phyloP scores from a whole-genome alignment of 495 filamentous ascomycete species.

The Pseudevernia furfuracea region DNA sequence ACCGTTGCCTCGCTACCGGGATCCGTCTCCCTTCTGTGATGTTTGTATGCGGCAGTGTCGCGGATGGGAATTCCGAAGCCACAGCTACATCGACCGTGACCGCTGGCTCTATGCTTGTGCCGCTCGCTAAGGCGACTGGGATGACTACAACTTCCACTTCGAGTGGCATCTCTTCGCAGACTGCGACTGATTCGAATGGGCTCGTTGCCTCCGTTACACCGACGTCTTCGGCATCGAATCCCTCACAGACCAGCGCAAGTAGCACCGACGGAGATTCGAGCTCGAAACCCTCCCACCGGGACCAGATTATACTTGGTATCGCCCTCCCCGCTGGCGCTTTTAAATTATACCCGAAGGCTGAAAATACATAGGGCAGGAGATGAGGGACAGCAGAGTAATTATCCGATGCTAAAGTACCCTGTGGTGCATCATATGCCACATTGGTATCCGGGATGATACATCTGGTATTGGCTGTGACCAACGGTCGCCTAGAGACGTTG shows the following conservation, averaged over 20 bases:
- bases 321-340: slow-evolving; percentile 8
- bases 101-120: slow-evolving; percentile 8
- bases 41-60: slow-evolving; percentile 8
- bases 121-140: slow-evolving; percentile 5
- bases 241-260: background rate
- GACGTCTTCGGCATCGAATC: background rate
- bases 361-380: background rate
- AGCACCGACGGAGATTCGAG: background rate
- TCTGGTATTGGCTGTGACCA: background rate
- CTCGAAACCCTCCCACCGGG: background rate
- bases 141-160: background rate
- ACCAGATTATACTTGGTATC: slow-evolving; percentile 11
- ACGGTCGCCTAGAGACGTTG: background rate
- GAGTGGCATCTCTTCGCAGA: background rate
- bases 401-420: background rate
- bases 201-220: background rate
- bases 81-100: slow-evolving; percentile 15
- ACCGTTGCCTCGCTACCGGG: background rate
- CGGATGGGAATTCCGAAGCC: slow-evolving; percentile 1
- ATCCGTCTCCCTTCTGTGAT: background rate
- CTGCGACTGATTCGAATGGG: slow-evolving; percentile 1
- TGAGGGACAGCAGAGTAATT: background rate
- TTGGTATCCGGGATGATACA: background rate
- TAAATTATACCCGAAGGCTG: too few species aligned
- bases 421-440: background rate